A percentile compares a stretch with the other conserved stretches of the same genome.
These are phyloP conservation scores for Neofusicoccum sp. DNA, from an alignment of 2,329 filamentous ascomycete genomes.

Conservation along the genomic window DNA sequence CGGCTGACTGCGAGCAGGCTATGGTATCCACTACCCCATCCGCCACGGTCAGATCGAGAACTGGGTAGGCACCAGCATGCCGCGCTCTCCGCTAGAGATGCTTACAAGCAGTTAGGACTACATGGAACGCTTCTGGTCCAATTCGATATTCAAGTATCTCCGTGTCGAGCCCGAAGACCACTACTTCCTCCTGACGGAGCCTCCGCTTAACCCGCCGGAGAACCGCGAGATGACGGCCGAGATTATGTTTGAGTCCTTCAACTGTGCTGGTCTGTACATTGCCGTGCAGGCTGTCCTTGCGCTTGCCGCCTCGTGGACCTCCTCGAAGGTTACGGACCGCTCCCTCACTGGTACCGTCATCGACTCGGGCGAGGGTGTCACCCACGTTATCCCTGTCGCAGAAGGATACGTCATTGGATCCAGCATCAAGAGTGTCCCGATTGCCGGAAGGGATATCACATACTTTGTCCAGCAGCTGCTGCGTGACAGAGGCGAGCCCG, in stretches of 20 bases:
- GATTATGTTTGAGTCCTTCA: slow-evolving; percentile 99
- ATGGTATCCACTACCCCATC: slow-evolving; percentile 96
- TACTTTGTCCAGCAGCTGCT: slow-evolving; percentile 97
- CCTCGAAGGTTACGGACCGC: slow-evolving; percentile 93
- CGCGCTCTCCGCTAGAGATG: slow-evolving; percentile 18
- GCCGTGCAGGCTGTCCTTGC: slow-evolving; percentile 96
- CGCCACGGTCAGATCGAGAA: slow-evolving; percentile 98
- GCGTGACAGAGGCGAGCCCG: slow-evolving; percentile 91
- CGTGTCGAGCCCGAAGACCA: slow-evolving; percentile 98
- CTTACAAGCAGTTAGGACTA: slow-evolving; percentile 65
- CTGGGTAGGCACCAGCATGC: slow-evolving; percentile 63
- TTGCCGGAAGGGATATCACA: slow-evolving; percentile 95
- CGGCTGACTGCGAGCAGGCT: slow-evolving; percentile 56
- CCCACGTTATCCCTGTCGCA: slow-evolving; percentile 96
- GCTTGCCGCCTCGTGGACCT: slow-evolving; percentile 96
- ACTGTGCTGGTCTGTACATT: slow-evolving; percentile 98
- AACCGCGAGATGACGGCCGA: slow-evolving; percentile 99
- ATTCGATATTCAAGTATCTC: slow-evolving; percentile 99
- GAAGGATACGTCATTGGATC: slow-evolving; percentile 99
- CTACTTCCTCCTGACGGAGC: slow-evolving; percentile 96
- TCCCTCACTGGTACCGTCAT: slow-evolving; percentile 97
- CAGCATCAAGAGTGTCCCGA: slow-evolving; percentile 98
- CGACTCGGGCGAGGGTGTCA: slow-evolving; percentile 97
- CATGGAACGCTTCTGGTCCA: slow-evolving; percentile 99
- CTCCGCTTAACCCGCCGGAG: slow-evolving; percentile 96